Evolutionary conservation across 371 early-diverging fungal species (phyloP).

Genomic region (Rhizopus stolonifer): DNA sequence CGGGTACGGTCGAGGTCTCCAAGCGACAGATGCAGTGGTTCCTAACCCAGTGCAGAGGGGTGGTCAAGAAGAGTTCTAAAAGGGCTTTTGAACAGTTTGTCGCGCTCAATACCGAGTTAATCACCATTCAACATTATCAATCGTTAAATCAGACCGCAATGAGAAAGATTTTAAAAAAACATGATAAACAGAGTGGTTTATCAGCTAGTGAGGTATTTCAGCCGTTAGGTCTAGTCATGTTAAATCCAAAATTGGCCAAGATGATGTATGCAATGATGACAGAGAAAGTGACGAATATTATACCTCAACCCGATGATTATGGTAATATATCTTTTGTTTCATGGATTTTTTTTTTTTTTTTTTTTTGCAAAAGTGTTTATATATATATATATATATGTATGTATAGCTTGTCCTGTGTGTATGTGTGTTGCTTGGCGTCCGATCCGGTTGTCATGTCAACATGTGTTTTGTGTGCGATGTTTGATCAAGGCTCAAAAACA

Average conservation of each 20-base stretch:
- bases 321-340: too few relatives aligned
- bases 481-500: slow-evolving; percentile 70
- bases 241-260: slow-evolving; percentile 34
- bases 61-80: slow-evolving; percentile 47
- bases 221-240: slow-evolving; percentile 26
- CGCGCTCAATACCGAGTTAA: slow-evolving; percentile 66
- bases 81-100: slow-evolving; percentile 57
- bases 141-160: slow-evolving; percentile 77
- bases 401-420: slow-evolving; percentile 47
- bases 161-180: slow-evolving; percentile 82
- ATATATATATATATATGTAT: too few relatives aligned
- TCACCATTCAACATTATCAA: slow-evolving; percentile 68
- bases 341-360: too few relatives aligned
- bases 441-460: slow-evolving; percentile 67
- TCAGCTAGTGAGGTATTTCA: slow-evolving; percentile 40
- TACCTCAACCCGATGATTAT: slow-evolving; percentile 80
- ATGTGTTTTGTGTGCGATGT: slow-evolving; percentile 76
- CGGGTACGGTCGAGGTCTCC: slow-evolving; percentile 51
- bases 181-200: slow-evolving; percentile 78
- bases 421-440: slow-evolving; percentile 70
- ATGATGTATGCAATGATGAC: slow-evolving; percentile 43
- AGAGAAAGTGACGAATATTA: slow-evolving; percentile 52
- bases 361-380: too few relatives aligned
- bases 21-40: slow-evolving; percentile 65
- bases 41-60: slow-evolving; percentile 40